Evolutionary conservation across 768 basidiomycete genomes (phyloP).

Genomic region (Sistotremastrum suecicum): DNA sequence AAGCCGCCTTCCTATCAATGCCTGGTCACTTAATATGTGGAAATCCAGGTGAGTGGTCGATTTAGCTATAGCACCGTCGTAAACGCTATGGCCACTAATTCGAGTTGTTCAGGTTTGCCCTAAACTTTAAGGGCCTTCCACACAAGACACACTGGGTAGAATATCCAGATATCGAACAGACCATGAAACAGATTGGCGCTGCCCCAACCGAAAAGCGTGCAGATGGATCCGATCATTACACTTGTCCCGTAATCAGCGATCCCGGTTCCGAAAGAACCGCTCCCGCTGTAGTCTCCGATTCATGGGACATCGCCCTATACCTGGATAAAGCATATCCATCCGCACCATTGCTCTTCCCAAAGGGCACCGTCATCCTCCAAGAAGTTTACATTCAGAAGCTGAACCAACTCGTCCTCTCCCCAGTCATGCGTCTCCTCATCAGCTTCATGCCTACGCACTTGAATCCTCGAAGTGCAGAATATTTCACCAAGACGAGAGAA

Average conservation of each 20-base stretch:
- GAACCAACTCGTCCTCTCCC: background rate
- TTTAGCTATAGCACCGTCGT: background rate
- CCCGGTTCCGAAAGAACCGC: slow-evolving; percentile 18
- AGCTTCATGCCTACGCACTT: slow-evolving; percentile 12
- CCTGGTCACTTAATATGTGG: slow-evolving; percentile 26
- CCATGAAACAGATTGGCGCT: slow-evolving; percentile 19
- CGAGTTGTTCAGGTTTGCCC: slow-evolving; percentile 11
- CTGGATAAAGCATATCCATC: slow-evolving; percentile 36
- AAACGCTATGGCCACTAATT: background rate
- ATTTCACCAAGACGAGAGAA: slow-evolving; percentile 26
- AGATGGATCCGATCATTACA: slow-evolving; percentile 24
- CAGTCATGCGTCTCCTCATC: slow-evolving; percentile 7
- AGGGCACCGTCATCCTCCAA: slow-evolving; percentile 24
- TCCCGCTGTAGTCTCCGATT: slow-evolving; percentile 22
- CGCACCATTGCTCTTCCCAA: slow-evolving; percentile 24
- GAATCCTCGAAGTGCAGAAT: slow-evolving; percentile 20
- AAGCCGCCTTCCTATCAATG: slow-evolving; percentile 11
- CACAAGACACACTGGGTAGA: slow-evolving; percentile 31
- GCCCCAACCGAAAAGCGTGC: slow-evolving; percentile 15
- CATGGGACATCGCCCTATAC: slow-evolving; percentile 32
- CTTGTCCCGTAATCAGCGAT: slow-evolving; percentile 37
- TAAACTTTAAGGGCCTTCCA: slow-evolving; percentile 23
- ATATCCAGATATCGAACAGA: slow-evolving; percentile 24
- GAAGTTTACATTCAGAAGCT: slow-evolving; percentile 15
- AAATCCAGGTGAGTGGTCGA: slow-evolving; percentile 20